Percentiles rank a stretch among this genome's conserved stretches.
These are phyloP conservation scores for Hamamelis virginiana DNA, from an alignment of 164 flowering plant species.

Conservation along the genomic window DNA sequence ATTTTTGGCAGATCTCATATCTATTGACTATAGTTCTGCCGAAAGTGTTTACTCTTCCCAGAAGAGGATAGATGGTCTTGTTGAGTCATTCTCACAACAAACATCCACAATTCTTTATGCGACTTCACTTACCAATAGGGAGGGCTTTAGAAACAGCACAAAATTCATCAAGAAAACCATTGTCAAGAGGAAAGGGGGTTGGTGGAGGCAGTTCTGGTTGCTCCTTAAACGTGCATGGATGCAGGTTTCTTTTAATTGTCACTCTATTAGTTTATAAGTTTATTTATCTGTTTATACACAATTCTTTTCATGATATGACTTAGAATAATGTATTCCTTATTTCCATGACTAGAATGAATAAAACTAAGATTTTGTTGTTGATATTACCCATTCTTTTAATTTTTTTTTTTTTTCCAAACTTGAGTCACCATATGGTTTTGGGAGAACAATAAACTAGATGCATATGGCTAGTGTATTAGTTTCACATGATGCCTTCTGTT, in stretches of 20 bases:
- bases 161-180: slow-evolving; percentile 30
- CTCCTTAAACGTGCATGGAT: slow-evolving; percentile 98
- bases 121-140: slow-evolving; percentile 43
- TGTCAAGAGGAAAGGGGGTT: slow-evolving; percentile 54
- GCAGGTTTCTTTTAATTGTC: slow-evolving; percentile 59
- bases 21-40: slow-evolving; percentile 84
- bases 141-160: slow-evolving; percentile 17
- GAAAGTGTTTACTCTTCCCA: slow-evolving; percentile 75
- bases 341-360: neutral
- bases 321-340: too few species aligned
- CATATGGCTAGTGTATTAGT: neutral
- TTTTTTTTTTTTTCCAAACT: too few species aligned
- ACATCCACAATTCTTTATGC: slow-evolving; percentile 55
- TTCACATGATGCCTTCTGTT: neutral
- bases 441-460: too few species aligned
- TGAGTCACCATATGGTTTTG: too few species aligned
- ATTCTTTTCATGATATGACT: too few species aligned
- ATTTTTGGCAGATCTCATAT: slow-evolving; percentile 96
- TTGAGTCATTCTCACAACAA: slow-evolving; percentile 66
- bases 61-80: slow-evolving; percentile 82
- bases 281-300: neutral
- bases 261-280: neutral
- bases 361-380: too few species aligned
- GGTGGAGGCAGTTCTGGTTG: slow-evolving; percentile 91
- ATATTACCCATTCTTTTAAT: too few species aligned